Percentiles rank a stretch among this genome's conserved stretches.
phyloP scores from a whole-genome alignment of 2,329 filamentous ascomycete genomes.

The Leptographium galeiforme region DNA sequence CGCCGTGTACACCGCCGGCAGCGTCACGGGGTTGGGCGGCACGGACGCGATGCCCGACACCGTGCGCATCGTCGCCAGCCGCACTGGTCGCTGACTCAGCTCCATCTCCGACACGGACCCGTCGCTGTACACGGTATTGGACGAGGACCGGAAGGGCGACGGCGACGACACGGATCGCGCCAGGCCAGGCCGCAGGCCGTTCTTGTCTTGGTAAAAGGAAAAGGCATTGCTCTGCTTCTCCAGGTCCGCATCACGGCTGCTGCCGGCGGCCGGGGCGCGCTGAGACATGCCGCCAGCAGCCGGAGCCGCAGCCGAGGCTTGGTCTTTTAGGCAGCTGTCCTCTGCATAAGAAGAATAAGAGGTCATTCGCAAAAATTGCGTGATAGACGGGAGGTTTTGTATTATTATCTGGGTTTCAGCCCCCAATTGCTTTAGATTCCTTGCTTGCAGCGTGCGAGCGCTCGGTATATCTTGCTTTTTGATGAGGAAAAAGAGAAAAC shows the following conservation, averaged over 20 bases:
- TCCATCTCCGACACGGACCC: constrained; percentile 4
- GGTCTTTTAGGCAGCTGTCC: constrained; percentile 27
- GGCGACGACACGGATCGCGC: neutral
- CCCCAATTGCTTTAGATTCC: neutral
- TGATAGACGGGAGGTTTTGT: too few species aligned
- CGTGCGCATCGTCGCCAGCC: neutral
- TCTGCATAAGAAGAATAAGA: constrained; percentile 19
- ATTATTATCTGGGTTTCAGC: neutral
- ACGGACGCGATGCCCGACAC: neutral
- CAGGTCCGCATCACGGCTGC: neutral
- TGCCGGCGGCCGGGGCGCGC: neutral
- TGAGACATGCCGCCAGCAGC: neutral
- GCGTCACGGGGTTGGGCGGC: neutral
- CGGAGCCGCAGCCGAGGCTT: neutral
- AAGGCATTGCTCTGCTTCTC: neutral
- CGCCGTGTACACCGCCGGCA: neutral
- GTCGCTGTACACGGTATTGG: neutral
- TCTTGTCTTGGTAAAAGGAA: neutral
- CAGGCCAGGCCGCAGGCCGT: neutral
- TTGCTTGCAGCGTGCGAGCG: neutral
- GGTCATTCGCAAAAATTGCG: constrained; percentile 16
- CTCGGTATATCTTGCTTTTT: constrained; percentile 1
- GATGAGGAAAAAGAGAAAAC: neutral
- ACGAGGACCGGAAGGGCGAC: neutral
- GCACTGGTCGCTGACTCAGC: neutral